Evolutionary conservation across 495 filamentous ascomycete species (phyloP).

Genomic region (Letharia columbiana): DNA sequence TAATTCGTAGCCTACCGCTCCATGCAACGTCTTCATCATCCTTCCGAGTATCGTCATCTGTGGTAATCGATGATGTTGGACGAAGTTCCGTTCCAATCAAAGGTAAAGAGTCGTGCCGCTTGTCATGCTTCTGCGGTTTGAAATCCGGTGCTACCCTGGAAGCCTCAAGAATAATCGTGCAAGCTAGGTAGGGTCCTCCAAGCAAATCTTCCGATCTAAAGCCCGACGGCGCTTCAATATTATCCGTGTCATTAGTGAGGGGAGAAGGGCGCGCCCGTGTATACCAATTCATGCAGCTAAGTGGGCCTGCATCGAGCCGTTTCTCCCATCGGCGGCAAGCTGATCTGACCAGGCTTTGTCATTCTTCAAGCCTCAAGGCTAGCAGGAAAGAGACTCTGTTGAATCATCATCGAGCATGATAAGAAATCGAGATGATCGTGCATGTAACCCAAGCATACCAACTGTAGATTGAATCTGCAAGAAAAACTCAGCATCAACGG

Average conservation of each 20-base stretch:
- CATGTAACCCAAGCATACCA: neutral
- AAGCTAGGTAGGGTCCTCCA: neutral
- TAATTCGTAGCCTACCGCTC: constrained; percentile 13
- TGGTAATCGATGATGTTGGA: neutral
- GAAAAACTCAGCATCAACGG: neutral
- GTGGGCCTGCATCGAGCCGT: constrained; percentile 12
- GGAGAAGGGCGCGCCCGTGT: constrained; percentile 14
- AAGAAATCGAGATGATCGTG: neutral
- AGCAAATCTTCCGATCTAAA: constrained; percentile 7
- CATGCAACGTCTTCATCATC: constrained; percentile 1
- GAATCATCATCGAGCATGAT: neutral
- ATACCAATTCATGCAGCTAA: constrained; percentile 16
- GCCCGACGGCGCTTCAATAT: constrained; percentile 14
- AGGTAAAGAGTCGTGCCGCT: neutral
- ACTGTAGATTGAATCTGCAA: neutral
- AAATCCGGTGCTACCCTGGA: constrained; percentile 1
- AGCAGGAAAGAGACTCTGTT: neutral
- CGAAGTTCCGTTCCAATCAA: constrained; percentile 13
- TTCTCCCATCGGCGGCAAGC: constrained; percentile 10
- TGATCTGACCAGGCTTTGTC: constrained; percentile 7
- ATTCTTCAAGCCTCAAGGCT: constrained; percentile 5
- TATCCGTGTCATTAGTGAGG: constrained; percentile 7
- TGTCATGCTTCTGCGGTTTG: neutral
- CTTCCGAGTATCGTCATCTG: constrained; percentile 2
- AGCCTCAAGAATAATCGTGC: neutral